phyloP scores from a whole-genome alignment of 768 basidiomycete genomes.

The Leccinellum luteum region DNA sequence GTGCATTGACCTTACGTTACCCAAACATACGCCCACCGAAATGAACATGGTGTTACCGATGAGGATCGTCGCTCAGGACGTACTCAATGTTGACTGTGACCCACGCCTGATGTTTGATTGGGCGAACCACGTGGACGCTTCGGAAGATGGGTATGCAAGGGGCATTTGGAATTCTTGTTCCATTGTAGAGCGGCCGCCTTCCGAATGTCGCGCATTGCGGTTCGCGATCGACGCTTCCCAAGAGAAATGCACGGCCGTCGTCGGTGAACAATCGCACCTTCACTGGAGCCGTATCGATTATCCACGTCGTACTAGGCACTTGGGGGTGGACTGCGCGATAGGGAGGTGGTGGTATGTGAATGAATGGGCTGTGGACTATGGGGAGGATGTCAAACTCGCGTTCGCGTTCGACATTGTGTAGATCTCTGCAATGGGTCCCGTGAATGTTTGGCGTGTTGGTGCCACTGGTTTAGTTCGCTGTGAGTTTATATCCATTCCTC shows the following conservation, averaged over 20 bases:
- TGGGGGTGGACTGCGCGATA: background rate
- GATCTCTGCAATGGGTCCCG: too few relatives aligned
- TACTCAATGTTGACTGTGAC: background rate
- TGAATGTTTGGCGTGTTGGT: too few relatives aligned
- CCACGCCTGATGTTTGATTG: too few relatives aligned
- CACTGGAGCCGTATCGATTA: background rate
- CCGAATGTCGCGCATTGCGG: background rate
- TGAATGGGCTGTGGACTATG: too few relatives aligned
- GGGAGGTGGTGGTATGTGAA: background rate
- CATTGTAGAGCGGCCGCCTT: background rate
- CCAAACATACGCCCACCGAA: background rate
- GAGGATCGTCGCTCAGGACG: background rate
- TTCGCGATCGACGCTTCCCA: background rate
- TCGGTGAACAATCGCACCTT: background rate
- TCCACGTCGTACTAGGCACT: background rate
- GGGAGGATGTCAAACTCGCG: too few relatives aligned
- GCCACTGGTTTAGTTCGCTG: background rate
- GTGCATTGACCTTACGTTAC: background rate
- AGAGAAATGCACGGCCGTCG: background rate
- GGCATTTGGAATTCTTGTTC: background rate
- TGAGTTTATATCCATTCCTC: background rate
- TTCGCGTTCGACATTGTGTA: background rate
- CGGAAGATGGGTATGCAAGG: constrained; percentile 1
- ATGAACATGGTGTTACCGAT: background rate
- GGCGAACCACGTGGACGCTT: background rate